Evolutionary conservation across 2,329 filamentous ascomycete genomes (phyloP).

Genomic region (Mariannaea elegans): DNA sequence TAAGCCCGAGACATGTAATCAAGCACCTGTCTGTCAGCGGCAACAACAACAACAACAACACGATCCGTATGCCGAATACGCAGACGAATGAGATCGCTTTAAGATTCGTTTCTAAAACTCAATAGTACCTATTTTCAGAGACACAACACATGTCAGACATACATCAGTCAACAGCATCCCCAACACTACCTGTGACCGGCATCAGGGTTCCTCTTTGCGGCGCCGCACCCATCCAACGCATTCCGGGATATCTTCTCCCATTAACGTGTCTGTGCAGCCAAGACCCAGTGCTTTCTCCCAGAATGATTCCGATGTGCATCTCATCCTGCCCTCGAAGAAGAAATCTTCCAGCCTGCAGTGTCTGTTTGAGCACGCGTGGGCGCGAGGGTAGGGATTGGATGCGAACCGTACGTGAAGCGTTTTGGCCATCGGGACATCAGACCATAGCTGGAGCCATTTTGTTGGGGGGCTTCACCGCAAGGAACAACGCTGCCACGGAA

Average conservation of each 20-base stretch:
- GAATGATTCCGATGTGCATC: constrained; percentile 12
- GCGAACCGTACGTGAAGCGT: constrained; percentile 29
- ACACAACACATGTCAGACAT: neutral
- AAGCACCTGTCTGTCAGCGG: no score
- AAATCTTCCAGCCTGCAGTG: constrained; percentile 2
- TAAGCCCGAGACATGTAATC: no score
- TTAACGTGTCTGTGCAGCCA: constrained; percentile 11
- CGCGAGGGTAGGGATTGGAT: constrained; percentile 13
- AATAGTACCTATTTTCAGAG: neutral
- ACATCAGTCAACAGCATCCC: neutral
- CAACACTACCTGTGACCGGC: neutral
- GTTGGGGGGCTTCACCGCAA: constrained; percentile 15
- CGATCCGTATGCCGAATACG: neutral
- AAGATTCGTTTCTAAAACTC: neutral
- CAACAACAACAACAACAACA: neutral
- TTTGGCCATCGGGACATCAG: constrained; percentile 24
- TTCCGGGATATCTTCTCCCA: constrained; percentile 8
- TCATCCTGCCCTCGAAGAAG: neutral
- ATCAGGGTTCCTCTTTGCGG: neutral
- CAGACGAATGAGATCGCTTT: neutral
- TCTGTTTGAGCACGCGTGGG: constrained; percentile 16
- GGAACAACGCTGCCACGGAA: constrained; percentile 16
- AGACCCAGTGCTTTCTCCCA: constrained; percentile 5
- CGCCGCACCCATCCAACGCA: neutral
- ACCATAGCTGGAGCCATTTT: constrained; percentile 32